phyloP scores from a whole-genome alignment of 2,329 filamentous ascomycete genomes.

The Colletotrichum spaethianum region DNA sequence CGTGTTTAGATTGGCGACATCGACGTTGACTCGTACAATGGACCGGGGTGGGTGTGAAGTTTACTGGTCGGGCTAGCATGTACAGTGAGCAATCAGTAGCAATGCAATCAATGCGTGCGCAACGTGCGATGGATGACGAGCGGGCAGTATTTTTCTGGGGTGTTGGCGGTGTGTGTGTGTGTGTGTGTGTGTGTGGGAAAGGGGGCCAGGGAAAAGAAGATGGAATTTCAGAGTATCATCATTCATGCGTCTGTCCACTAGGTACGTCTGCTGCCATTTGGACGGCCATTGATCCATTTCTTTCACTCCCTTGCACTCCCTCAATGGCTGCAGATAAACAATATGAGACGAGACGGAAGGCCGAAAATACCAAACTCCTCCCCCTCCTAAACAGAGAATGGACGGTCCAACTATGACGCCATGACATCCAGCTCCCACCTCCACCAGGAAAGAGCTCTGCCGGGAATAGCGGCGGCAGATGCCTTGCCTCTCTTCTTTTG shows the following conservation, averaged over 20 bases:
- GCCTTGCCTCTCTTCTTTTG: neutral
- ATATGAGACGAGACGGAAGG: neutral
- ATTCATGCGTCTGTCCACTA: neutral
- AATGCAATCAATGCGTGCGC: neutral
- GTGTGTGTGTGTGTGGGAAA: neutral
- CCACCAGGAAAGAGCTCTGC: conserved; percentile 3
- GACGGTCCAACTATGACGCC: conserved; percentile 14
- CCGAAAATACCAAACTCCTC: neutral
- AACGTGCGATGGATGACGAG: neutral
- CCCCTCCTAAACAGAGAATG: neutral
- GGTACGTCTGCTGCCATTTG: neutral
- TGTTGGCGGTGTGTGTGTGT: neutral
- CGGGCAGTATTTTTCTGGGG: neutral
- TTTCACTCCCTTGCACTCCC: neutral
- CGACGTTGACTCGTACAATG: conserved; percentile 1
- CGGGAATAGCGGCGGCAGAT: neutral
- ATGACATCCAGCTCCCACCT: neutral
- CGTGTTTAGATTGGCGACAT: neutral
- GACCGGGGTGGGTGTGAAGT: neutral
- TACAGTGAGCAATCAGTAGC: neutral
- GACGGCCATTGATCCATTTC: too few species aligned
- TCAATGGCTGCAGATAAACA: conserved; percentile 21
- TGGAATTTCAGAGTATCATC: neutral
- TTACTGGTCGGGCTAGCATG: neutral
- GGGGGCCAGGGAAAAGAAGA: neutral